Evolutionary conservation across 2,329 filamentous ascomycete species (phyloP).

Genomic region (Claviceps pazoutovae): DNA sequence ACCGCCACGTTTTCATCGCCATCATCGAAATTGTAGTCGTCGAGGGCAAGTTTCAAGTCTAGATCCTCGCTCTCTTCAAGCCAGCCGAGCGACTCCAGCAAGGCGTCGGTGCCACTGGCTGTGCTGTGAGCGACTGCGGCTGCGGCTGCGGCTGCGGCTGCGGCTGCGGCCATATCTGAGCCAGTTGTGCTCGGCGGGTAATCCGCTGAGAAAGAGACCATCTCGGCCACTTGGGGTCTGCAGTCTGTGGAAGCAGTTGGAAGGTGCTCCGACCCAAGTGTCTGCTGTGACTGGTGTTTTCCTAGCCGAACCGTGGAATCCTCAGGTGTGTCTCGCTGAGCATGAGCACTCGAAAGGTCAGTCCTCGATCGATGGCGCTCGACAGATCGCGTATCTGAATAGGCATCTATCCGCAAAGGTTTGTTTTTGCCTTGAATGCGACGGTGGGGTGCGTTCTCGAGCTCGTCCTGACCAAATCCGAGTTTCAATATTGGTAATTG

Average conservation of each 20-base stretch:
- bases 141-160: slow-evolving; percentile 6
- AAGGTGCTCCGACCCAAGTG: slow-evolving; percentile 8
- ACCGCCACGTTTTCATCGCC: slow-evolving; percentile 31
- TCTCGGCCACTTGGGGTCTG: slow-evolving; percentile 9
- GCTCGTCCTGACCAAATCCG: slow-evolving; percentile 8
- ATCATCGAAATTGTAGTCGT: slow-evolving; percentile 56
- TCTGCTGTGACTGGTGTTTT: slow-evolving; percentile 14
- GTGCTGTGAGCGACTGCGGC: slow-evolving; percentile 11
- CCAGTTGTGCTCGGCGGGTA: slow-evolving; percentile 4
- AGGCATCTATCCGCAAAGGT: slow-evolving; percentile 1
- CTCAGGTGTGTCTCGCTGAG: slow-evolving; percentile 19
- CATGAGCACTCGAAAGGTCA: slow-evolving; percentile 49
- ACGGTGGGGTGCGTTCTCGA: slow-evolving; percentile 7
- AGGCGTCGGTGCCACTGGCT: slow-evolving; percentile 28
- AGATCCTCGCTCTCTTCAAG: slow-evolving; percentile 59
- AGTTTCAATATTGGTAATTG: slow-evolving; percentile 2
- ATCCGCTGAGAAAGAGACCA: slow-evolving; percentile 12
- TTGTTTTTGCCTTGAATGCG: not conserved
- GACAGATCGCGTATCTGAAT: slow-evolving; percentile 12
- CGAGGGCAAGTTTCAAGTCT: slow-evolving; percentile 50
- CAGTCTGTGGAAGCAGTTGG: not conserved
- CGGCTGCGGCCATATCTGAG: slow-evolving; percentile 14
- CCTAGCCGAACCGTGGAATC: slow-evolving; percentile 13
- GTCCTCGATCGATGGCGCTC: slow-evolving; percentile 53
- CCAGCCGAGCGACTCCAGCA: slow-evolving; percentile 59